Evolutionary conservation across 139 green algal genomes (phyloP), one percentile per base, ranked within the genome.

Genomic region (Micromonas pusilla): DNA sequence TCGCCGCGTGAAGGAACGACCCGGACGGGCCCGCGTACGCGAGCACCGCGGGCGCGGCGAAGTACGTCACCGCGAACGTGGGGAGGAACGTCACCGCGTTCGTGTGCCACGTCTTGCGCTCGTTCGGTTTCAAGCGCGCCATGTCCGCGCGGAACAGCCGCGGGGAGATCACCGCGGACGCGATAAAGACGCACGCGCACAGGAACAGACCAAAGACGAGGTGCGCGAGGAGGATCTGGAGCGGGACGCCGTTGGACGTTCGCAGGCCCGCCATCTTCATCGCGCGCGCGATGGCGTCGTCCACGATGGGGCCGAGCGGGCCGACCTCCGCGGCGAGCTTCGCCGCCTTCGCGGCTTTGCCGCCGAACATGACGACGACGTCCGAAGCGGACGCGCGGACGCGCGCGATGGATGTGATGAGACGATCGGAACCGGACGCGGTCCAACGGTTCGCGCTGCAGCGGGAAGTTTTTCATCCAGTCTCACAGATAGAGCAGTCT

Each of bases 101-200:
- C 37, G 68, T 75, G 68, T 75, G 68, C 68, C 68, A 75, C 23
- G 26, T 75, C 25, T 32, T 63, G 19, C 4, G 23, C 21, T 75
- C 68, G 28, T 2, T 34, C 2, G 28, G 2, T 1, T 32, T 39
- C n/a, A 70, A 16, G 66, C 3, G 2, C 32, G 66, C 16, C 31
- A 33, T 30, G 37, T 21, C 34, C 32, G 26, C 37, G 26, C 33
- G 0, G 66, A 52, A 57, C 34, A 73, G 34, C 3, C 37, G 34
- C 32, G 66, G 66, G 30, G 66, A 73, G 33, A 52, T 33, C 9
- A 73, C 2, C 32, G 2, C 16, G 66, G 9, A 53, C 66, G 5
- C 34, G 16, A 53, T 28, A 20, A 36, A 54, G 30, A 16, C 33
- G 66, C 31, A 21, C 16, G 52, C 0, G 31, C 66, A 54, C 26